Conservation (phyloP, 2,329 filamentous ascomycete genomes). For the Phialemoniopsis sp. region DNA sequence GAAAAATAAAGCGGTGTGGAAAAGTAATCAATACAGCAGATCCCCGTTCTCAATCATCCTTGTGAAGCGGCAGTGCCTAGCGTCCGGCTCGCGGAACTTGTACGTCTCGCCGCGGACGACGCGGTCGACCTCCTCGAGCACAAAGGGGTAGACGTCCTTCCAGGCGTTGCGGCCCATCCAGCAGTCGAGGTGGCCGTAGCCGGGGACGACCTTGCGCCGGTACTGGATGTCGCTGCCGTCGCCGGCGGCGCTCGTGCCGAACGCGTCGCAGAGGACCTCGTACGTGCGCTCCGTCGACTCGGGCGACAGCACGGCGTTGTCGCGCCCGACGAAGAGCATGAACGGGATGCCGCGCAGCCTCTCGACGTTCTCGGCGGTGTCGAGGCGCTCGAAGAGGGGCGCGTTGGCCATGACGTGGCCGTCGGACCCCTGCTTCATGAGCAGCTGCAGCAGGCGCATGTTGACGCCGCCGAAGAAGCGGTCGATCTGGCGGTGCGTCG, state of each 20-base stretch:
- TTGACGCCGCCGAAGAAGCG: slow-evolving; percentile 60
- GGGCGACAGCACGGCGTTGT: slow-evolving; percentile 53
- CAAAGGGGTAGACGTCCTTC: slow-evolving; percentile 54
- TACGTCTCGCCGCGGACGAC: slow-evolving; percentile 39
- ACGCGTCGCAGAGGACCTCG: slow-evolving; percentile 45
- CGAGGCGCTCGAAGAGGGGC: slow-evolving; percentile 40
- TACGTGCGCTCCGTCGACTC: slow-evolving; percentile 50
- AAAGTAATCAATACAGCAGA: slow-evolving; percentile 26
- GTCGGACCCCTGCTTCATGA: slow-evolving; percentile 50
- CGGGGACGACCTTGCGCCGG: slow-evolving; percentile 45
- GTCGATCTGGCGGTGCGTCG: slow-evolving; percentile 58
- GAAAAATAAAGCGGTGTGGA: no score
- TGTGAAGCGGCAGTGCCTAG: slow-evolving; percentile 34
- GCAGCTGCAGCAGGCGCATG: slow-evolving; percentile 51
- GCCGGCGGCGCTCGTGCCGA: slow-evolving; percentile 30
- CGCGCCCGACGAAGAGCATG: slow-evolving; percentile 49
- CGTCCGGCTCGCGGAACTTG: slow-evolving; percentile 35
- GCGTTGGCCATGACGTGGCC: slow-evolving; percentile 49
- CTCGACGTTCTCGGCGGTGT: slow-evolving; percentile 43
- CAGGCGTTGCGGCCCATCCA: slow-evolving; percentile 59
- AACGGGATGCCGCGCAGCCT: slow-evolving; percentile 50
- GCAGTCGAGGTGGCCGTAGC: slow-evolving; percentile 58
- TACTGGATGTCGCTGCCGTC: slow-evolving; percentile 35
- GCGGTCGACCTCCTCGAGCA: slow-evolving; percentile 50
- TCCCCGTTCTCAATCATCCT: slow-evolving; percentile 33